A percentile compares a stretch with the other conserved stretches of the same genome.
Conservation (phyloP, 1,284 basidiomycete genomes). For the Flammula alnicola region DNA sequence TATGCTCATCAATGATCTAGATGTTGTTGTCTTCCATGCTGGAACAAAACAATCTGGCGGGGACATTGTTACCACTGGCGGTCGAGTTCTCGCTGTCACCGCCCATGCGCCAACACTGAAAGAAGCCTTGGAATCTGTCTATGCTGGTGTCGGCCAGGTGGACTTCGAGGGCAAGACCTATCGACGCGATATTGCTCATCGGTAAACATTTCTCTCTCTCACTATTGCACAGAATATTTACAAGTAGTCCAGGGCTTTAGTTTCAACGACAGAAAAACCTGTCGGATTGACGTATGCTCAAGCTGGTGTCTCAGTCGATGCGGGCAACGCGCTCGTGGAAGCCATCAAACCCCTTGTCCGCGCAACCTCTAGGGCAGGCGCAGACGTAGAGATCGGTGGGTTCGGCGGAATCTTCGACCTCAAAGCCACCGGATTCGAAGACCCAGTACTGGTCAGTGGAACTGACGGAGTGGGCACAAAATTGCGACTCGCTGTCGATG, state of each 20-base stretch:
- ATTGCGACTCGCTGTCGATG: conserved; percentile 87
- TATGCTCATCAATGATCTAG: conserved; percentile 41
- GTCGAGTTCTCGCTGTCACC: conserved; percentile 92
- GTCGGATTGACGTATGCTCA: conserved; percentile 86
- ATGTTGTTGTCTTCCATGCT: conserved; percentile 93
- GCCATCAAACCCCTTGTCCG: conserved; percentile 94
- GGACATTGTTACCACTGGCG: conserved; percentile 86
- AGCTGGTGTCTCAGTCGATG: conserved; percentile 95
- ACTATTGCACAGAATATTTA: conserved; percentile 10
- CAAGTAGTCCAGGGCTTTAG: conserved; percentile 53
- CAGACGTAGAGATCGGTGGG: conserved; percentile 94
- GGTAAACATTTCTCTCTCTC: conserved; percentile 45
- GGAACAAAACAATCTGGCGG: conserved; percentile 73
- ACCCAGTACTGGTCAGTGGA: conserved; percentile 94
- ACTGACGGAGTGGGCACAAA: conserved; percentile 99
- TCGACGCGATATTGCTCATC: conserved; percentile 92
- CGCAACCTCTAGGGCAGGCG: conserved; percentile 84
- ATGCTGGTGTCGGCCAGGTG: conserved; percentile 82
- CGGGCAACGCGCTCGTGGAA: conserved; percentile 92
- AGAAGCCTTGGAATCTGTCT: conserved; percentile 83
- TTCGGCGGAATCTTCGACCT: conserved; percentile 99
- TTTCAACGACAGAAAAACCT: conserved; percentile 31
- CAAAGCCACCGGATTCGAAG: conserved; percentile 83
- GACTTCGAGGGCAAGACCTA: conserved; percentile 91
- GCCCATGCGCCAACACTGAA: conserved; percentile 80